Conservation (phyloP, 2,329 filamentous ascomycete genomes). For the Hypoxylon sp. region DNA sequence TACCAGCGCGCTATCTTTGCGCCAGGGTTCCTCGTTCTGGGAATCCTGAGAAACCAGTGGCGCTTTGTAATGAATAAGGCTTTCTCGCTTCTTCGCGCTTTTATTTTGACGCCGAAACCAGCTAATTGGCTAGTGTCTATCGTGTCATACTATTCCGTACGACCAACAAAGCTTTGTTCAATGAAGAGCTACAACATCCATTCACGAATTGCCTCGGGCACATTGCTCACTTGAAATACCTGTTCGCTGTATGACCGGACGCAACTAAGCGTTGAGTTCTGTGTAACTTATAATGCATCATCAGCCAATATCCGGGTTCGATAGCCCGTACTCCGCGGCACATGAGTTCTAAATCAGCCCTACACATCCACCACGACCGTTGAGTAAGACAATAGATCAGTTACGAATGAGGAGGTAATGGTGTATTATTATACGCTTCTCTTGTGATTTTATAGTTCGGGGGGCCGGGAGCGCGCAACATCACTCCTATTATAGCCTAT, state of each 20-base stretch:
- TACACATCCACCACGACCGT: not conserved
- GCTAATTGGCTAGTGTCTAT: not conserved
- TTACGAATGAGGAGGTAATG: not conserved
- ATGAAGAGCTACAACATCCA: not conserved
- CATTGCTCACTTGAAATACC: not conserved
- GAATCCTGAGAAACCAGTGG: slow-evolving; percentile 1
- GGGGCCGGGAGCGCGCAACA: not conserved
- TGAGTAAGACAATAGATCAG: not conserved
- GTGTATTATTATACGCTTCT: not conserved
- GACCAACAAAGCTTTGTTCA: not conserved
- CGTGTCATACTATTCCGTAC: not conserved
- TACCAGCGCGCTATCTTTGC: not conserved
- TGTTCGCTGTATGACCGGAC: not conserved
- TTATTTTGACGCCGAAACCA: slow-evolving; percentile 12
- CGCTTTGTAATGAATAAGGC: slow-evolving; percentile 20
- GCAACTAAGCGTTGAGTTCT: not conserved
- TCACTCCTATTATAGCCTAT: not conserved
- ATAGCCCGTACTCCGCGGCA: not conserved
- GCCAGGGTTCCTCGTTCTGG: slow-evolving; percentile 5
- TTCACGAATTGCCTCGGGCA: not conserved
- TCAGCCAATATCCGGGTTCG: not conserved
- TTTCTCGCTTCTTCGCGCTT: slow-evolving; percentile 29
- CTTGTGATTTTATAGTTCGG: not conserved
- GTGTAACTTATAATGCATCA: not conserved
- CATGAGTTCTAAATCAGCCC: slow-evolving; percentile 8